Conservation (phyloP, 352 stramenopile genomes). For the Thraustochytrium striatum region DNA sequence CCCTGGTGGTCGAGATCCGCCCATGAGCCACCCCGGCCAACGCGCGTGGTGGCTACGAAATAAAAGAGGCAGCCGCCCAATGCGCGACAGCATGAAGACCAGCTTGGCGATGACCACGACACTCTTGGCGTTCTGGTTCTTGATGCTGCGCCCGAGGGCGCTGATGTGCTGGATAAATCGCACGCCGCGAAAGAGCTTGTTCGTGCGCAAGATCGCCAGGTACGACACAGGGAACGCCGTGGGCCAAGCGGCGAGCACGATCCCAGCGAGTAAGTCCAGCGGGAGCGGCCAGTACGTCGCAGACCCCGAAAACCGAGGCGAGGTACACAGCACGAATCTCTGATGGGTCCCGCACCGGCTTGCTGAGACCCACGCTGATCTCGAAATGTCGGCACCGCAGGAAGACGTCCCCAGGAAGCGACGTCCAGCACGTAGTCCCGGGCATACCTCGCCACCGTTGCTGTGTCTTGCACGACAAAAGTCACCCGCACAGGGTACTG, state of each 20-base stretch:
- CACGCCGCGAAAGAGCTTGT: conserved; percentile 40
- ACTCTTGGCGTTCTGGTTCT: conserved; percentile 37
- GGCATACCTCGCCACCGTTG: not conserved
- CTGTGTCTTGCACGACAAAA: not conserved
- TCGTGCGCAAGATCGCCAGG: not conserved
- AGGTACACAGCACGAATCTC: conserved; percentile 15
- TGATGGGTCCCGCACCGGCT: not conserved
- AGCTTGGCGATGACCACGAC: conserved; percentile 30
- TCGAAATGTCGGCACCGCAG: conserved; percentile 27
- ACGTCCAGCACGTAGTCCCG: not conserved
- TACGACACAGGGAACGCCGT: not conserved
- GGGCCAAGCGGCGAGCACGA: not conserved
- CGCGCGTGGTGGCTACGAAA: not conserved
- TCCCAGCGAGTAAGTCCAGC: not conserved
- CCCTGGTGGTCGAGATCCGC: not conserved
- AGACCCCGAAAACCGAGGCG: conserved; percentile 12
- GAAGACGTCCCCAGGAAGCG: conserved; percentile 11
- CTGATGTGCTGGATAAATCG: not conserved
- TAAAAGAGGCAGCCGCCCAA: conserved; percentile 46
- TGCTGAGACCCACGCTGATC: not conserved
- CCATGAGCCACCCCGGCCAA: not conserved
- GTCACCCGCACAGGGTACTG: conserved; percentile 11
- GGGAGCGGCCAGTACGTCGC: conserved; percentile 17
- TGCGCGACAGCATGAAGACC: conserved; percentile 41
- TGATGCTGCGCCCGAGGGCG: conserved; percentile 3